Evolutionary conservation across 1,139 yeast species (phyloP), one percentile per base, ranked within the genome.

Genomic region (Blastobotrys persicus): DNA sequence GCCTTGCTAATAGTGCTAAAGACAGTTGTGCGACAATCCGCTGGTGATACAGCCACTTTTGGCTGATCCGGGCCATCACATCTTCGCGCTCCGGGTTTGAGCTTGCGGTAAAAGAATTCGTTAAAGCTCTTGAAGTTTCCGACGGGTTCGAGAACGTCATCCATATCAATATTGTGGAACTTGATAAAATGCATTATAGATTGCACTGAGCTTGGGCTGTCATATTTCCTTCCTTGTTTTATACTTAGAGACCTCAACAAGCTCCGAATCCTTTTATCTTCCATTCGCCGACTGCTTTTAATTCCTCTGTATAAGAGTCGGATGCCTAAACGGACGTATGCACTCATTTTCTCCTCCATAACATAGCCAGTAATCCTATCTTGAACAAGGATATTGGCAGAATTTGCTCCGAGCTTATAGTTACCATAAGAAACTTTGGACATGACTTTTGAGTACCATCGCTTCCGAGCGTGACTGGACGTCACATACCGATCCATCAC

Each of bases 371-470:
- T 85, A 37, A 78, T 74, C 56, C 98, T 74, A 66, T 92, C 97
- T 65, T 92, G 98, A 2, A 92, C 98, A 47, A 92, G 72, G 38
- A 92, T 92, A 62, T 91, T 91, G 12, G 98, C 98, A 43, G 94
- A 88, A 63, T 91, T 88, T 34, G 89, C 85, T 1, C 98, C 98
- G 28, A 91, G 70, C 44, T 83, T 81, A 64, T 89, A 86, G 58
- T 85, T 85, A 0, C 98, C 98, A 63, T 88, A 89, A 0, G 95
- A 87, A 43, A 92, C 71, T 62, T 88, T 91, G 49, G 89, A 85
- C 52, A 89, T 72, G 2, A 86, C 78, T 60, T 86, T 88, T 4
- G 91, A 78, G 59, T 86, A 88, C 98, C 98, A 89, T 55, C 92
- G 79, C 58, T 87, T 83, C 2, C 92, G 79, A 0, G 98, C 98